Evolutionary conservation across 306 rosid genomes (phyloP), one percentile per base, ranked within the genome.

Genomic region (Morella rubra): DNA sequence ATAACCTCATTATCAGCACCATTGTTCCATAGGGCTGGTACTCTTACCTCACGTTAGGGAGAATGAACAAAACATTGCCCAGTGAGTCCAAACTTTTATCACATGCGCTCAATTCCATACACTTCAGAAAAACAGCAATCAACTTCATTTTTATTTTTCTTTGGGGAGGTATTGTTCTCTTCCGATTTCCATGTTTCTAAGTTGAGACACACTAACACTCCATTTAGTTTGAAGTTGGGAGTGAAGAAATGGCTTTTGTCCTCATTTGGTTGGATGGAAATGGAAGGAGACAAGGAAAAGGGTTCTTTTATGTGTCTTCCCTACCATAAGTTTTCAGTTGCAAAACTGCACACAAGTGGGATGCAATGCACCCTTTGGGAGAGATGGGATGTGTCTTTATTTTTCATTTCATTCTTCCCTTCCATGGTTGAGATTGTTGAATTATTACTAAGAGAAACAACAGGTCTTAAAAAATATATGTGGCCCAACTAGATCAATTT

Each of bases 251-350:
- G 6, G 13, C 40, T 22, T 20, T 16, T 62, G 37, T 62, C 22
- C 22, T 37, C 69, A 6, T 62, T 62, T 62, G 69, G 44, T 62
- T 40, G 20, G 44, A 62, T 62, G 69, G 69, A 62, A 15, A 62
- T 60, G 42, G 67, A 6, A 27, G 42, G 44, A 32, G 67, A 53
- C 2, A 15, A 62, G 44, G 16, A 37, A 61, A 32, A 27, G 44
- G 44, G 68, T 12, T 61, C 44, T 27, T 60, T 60, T 5, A 61
- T 10, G 27, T 32, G 22, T 58, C 27, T 61, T 59, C 18, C 42
- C 42, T 6, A 61, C 19, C 15, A 61, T 20, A 32, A 61, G 44
- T 13, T 61, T 61, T 32, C 18, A 4, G 67, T 5, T 60, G 44
- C 9, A 58, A 60, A 45, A 27, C n/a, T 24, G 18, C 9, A 18